phyloP scores from a whole-genome alignment of 768 basidiomycete genomes.

The Panaeolus papilionaceus region DNA sequence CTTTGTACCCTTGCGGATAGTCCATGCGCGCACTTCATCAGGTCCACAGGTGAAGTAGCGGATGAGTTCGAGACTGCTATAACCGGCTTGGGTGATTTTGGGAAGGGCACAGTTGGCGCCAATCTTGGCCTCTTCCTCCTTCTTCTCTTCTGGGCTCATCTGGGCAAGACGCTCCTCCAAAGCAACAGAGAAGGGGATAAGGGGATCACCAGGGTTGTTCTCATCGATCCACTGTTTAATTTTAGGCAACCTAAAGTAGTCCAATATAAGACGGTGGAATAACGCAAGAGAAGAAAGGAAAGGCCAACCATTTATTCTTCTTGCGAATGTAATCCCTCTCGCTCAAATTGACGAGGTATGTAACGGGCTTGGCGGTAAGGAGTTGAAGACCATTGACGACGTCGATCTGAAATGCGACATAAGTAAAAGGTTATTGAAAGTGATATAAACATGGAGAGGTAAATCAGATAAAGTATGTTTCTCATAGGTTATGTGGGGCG shows the following conservation, averaged over 20 bases:
- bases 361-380: slow-evolving; percentile 96
- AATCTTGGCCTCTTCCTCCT: slow-evolving; percentile 76
- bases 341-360: slow-evolving; percentile 96
- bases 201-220: slow-evolving; percentile 93
- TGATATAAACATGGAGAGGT: not conserved
- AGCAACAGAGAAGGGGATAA: slow-evolving; percentile 97
- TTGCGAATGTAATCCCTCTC: slow-evolving; percentile 95
- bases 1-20: slow-evolving; percentile 90
- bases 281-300: not conserved
- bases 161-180: slow-evolving; percentile 87
- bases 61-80: slow-evolving; percentile 88
- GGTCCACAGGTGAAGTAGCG: slow-evolving; percentile 98
- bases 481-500: slow-evolving; percentile 78
- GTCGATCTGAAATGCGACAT: slow-evolving; percentile 65
- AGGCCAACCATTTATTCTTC: slow-evolving; percentile 93
- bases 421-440: slow-evolving; percentile 18
- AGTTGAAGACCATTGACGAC: slow-evolving; percentile 89
- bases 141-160: slow-evolving; percentile 71
- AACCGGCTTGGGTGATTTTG: slow-evolving; percentile 96
- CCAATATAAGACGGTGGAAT: not conserved
- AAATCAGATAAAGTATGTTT: slow-evolving; percentile 55
- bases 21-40: slow-evolving; percentile 98
- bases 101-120: slow-evolving; percentile 80
- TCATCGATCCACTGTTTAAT: slow-evolving; percentile 99
- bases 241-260: slow-evolving; percentile 75